Evolutionary conservation across 495 filamentous ascomycete species (phyloP).

Genomic region (Podospora australis): DNA sequence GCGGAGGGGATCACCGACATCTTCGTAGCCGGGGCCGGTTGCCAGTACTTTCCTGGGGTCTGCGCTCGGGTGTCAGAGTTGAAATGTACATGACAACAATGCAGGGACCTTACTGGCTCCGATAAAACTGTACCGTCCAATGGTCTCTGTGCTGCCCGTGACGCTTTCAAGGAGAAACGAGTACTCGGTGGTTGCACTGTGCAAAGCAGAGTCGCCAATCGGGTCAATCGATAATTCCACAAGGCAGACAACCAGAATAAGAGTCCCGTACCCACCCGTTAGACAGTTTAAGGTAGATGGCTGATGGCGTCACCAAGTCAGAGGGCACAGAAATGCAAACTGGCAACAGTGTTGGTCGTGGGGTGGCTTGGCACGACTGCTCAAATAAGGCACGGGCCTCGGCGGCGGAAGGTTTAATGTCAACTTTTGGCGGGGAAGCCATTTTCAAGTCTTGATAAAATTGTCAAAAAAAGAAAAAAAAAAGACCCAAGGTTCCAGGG

Average conservation of each 20-base stretch:
- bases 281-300: conserved; percentile 83
- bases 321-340: conserved; percentile 80
- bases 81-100: neutral
- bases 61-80: conserved; percentile 4
- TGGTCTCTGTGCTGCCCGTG: conserved; percentile 83
- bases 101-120: conserved; percentile 54
- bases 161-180: conserved; percentile 94
- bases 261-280: conserved; percentile 17
- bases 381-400: conserved; percentile 25
- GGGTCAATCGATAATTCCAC: neutral
- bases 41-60: conserved; percentile 74
- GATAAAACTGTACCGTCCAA: conserved; percentile 91
- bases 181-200: conserved; percentile 60
- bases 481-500: neutral
- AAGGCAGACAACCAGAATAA: neutral
- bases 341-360: conserved; percentile 68
- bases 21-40: conserved; percentile 81
- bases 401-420: conserved; percentile 20
- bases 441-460: conserved; percentile 6
- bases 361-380: conserved; percentile 16
- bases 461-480: neutral
- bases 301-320: conserved; percentile 84
- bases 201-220: conserved; percentile 6
- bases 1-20: conserved; percentile 73
- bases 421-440: conserved; percentile 20